phyloP scores from a whole-genome alignment of 2,329 filamentous ascomycete genomes.

The Xylaria hypoxylon region DNA sequence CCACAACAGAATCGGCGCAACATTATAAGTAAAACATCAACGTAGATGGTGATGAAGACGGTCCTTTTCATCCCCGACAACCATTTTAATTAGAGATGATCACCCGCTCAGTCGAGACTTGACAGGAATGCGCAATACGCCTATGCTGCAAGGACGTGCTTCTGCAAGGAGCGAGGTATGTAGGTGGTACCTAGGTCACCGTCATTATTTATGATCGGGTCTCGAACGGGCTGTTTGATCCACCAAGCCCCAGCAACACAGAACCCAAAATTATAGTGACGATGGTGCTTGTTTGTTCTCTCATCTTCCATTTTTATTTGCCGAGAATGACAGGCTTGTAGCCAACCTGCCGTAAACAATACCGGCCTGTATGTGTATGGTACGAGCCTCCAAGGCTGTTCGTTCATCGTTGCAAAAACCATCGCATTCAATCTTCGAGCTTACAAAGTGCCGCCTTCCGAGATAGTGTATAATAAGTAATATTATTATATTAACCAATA shows the following conservation, averaged over 20 bases:
- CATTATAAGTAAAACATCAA: not conserved
- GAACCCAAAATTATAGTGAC: not conserved
- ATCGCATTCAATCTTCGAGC: not conserved
- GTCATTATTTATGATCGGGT: slow-evolving; percentile 14
- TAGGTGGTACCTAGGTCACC: not conserved
- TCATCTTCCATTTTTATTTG: not conserved
- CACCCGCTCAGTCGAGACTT: not conserved
- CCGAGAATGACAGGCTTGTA: not conserved
- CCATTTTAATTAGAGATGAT: not conserved
- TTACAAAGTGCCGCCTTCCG: slow-evolving; percentile 6
- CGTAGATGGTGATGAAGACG: not conserved
- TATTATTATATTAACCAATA: not conserved
- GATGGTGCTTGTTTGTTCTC: not conserved
- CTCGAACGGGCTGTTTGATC: slow-evolving; percentile 31
- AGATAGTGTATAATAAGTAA: not conserved
- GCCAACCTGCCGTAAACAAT: not conserved
- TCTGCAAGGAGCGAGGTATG: too few species aligned
- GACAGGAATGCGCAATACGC: slow-evolving; percentile 2
- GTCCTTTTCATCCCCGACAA: not conserved
- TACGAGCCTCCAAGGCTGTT: not conserved
- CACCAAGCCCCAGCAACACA: slow-evolving; percentile 8
- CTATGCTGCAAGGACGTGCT: not conserved
- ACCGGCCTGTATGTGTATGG: too few species aligned
- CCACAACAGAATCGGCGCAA: slow-evolving; percentile 5
- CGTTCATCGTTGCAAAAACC: not conserved